phyloP scores from a whole-genome alignment of 495 filamentous ascomycete genomes.

The Cercophora samala region DNA sequence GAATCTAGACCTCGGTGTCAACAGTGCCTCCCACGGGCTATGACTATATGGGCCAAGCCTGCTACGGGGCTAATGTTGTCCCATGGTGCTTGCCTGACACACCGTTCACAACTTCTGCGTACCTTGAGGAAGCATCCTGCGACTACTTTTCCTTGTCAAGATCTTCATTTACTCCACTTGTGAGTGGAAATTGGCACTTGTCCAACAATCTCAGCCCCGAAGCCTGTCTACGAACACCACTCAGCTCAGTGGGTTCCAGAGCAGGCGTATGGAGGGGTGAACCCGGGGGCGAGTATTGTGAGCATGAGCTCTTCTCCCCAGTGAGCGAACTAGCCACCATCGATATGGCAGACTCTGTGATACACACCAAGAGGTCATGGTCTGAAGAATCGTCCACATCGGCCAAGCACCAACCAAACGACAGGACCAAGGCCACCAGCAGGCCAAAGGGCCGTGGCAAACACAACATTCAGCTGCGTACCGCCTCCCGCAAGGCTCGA shows the following conservation, averaged over 20 bases:
- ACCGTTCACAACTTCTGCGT: slow-evolving; percentile 9
- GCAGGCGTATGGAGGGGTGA: slow-evolving; percentile 2
- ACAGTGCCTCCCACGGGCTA: slow-evolving; percentile 1
- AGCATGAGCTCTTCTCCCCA: slow-evolving; percentile 3
- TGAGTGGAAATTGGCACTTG: not conserved
- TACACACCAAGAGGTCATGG: slow-evolving; percentile 4
- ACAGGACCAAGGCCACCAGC: not conserved
- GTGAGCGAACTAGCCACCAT: not conserved
- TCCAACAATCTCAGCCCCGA: not conserved
- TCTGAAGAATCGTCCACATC: slow-evolving; percentile 6
- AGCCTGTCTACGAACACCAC: not conserved
- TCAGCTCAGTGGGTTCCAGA: not conserved
- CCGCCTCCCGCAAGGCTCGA: slow-evolving; percentile 25
- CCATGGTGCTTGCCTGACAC: slow-evolving; percentile 13
- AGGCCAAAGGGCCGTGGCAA: slow-evolving; percentile 9
- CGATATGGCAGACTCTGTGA: not conserved
- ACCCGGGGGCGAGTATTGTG: slow-evolving; percentile 7
- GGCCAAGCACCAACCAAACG: not conserved
- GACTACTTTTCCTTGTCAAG: slow-evolving; percentile 4
- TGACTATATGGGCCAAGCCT: not conserved
- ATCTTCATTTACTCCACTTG: not conserved
- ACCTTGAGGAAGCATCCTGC: slow-evolving; percentile 9
- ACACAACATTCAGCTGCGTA: slow-evolving; percentile 24
- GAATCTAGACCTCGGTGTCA: slow-evolving; percentile 1
- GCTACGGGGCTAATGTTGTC: slow-evolving; percentile 1